phyloP scores from a whole-genome alignment of 1,284 basidiomycete species.

The Violaceomyces palustris region DNA sequence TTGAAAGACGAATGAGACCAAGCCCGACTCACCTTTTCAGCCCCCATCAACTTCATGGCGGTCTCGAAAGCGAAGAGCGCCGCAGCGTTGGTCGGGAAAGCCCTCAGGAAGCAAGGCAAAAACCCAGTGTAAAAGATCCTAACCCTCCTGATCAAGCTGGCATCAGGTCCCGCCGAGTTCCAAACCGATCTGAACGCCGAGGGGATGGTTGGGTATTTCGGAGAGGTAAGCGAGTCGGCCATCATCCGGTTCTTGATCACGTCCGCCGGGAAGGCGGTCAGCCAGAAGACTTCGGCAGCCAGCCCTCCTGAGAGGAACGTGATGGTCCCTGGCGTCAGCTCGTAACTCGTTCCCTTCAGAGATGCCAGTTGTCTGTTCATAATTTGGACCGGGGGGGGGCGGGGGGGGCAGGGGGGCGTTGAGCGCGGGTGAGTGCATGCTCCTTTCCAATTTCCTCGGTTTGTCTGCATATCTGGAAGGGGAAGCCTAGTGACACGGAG shows the following conservation, averaged over 20 bases:
- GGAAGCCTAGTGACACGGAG: no score
- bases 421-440: no score
- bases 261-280: constrained; percentile 69
- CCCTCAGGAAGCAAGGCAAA: constrained; percentile 38
- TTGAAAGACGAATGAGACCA: no score
- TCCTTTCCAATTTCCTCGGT: no score
- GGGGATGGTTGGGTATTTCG: constrained; percentile 33
- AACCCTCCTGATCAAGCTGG: constrained; percentile 5
- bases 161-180: constrained; percentile 17
- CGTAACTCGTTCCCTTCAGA: constrained; percentile 20
- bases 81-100: constrained; percentile 48
- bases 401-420: no score
- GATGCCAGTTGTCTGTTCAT: constrained; percentile 3
- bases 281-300: constrained; percentile 53
- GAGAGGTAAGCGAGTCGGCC: constrained; percentile 59
- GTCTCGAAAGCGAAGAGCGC: constrained; percentile 48
- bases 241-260: constrained; percentile 62
- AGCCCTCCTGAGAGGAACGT: constrained; percentile 65
- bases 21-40: constrained; percentile 41
- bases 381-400: no score
- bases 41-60: constrained; percentile 44
- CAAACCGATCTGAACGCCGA: constrained; percentile 23
- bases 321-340: constrained; percentile 63
- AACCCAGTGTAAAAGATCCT: constrained; percentile 41
- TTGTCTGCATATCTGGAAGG: no score